Percentiles rank a stretch among this genome's conserved stretches.
Evolutionary conservation across 192 early-diverging fungal genomes (phyloP).

Genomic region (Obelidium mucronatum): DNA sequence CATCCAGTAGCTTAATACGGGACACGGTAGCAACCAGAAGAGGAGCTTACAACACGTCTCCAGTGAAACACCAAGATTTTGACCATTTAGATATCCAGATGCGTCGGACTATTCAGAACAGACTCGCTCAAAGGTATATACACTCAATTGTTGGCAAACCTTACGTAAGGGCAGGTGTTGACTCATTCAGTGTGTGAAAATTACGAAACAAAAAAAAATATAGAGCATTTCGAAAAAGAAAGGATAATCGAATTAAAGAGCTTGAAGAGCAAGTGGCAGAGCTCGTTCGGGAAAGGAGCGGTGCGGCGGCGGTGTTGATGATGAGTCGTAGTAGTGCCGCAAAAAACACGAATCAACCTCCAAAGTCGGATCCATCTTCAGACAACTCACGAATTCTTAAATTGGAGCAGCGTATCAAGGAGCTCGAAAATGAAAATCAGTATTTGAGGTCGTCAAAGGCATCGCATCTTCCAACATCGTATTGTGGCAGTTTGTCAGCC

Average conservation of each 20-base stretch:
- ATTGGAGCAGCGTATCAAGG: background rate
- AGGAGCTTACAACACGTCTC: too few species aligned
- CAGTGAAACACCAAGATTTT: background rate
- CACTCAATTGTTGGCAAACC: background rate
- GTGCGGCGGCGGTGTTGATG: too few species aligned
- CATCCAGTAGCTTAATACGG: too few species aligned
- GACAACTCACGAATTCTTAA: background rate
- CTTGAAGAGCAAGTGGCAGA: background rate
- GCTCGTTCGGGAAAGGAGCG: background rate
- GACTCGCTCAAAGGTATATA: background rate
- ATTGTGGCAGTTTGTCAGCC: background rate
- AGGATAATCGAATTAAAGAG: slow-evolving; percentile 4
- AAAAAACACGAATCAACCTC: too few species aligned
- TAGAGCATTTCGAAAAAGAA: background rate
- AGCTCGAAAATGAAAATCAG: background rate
- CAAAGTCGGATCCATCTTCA: too few species aligned
- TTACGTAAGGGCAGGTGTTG: too few species aligned
- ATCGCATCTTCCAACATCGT: background rate
- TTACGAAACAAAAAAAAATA: background rate
- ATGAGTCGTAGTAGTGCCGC: too few species aligned
- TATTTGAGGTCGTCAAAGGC: background rate
- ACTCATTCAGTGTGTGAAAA: too few species aligned
- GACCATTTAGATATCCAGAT: too few species aligned
- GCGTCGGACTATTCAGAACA: background rate
- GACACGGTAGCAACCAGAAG: too few species aligned